Base-by-base conservation (phyloP, 768 basidiomycete genomes). In the Nidularia sp. region DNA sequence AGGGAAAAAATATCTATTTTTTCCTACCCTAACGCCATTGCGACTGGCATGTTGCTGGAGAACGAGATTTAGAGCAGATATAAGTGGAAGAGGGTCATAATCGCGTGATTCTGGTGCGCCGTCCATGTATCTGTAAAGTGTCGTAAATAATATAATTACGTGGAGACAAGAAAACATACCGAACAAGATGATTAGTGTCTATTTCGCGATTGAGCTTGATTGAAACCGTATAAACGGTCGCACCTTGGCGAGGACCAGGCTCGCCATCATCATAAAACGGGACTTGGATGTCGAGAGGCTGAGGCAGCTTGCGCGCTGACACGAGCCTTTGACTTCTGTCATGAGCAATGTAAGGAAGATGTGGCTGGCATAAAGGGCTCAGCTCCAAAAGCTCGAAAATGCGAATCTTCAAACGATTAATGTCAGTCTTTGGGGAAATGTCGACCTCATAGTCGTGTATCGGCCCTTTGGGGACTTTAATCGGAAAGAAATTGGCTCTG, bases 401-500 rank as follows among this genome's bases (percentile, higher is more conserved):
- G 1, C 84, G 78, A 6, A 54, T 64, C 57, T 76, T 78, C 8
- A 80, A 62, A 12, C 74, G 61, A 29, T 74, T 73, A 0, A 76
- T 67, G 43, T 76, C 70, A 0, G 72, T 71, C 50, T 69, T 74
- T 0, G 83, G 82, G 10, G 64, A 62, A 45, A 85, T 78, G 18
- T 75, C 68, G 34, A 86, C 73, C 15, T 64, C 62, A 56, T 88
- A 88, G 53, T 86, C 84, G 59, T 77, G 82, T 5, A 83, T 60
- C 0, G 70, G 67, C 0, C 71, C 70, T 44, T 75, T 72, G 1
- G 75, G 74, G n/a, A 79, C 58, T 33, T 62, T 72, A 8, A 87
- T 58, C 0, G 81, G 60, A 62, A 85, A 86, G 66, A 86, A 85
- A 60, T 87, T 88, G 18, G 85, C 74, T 1, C 86, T 74, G 12